Base-by-base conservation (phyloP, 352 stramenopile species). In the Pythium aristosporum region DNA sequence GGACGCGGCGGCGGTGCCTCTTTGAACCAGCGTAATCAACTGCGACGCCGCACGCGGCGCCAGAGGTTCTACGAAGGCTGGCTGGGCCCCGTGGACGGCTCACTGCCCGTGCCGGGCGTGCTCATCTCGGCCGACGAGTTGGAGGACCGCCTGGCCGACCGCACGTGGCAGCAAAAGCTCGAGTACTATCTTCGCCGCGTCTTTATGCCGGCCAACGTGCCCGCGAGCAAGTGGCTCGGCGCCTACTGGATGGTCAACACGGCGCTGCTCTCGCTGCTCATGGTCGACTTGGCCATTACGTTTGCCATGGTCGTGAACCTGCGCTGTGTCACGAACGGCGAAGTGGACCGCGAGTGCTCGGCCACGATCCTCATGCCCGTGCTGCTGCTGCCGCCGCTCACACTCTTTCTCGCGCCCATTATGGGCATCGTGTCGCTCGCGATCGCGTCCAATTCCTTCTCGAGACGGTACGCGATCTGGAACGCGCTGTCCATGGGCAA, bases 401-500 rank as follows among this genome's bases (percentile, higher is more conserved):
- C 82, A 42, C 69, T 94, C 10, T 66, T 94, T 12, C 47, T 91
- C 16, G 87, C 85, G 30, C 85, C 85, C 3, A 82, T 94, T 41
- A 80, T 85, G 72, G 85, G 85, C 18, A 90, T 92, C 51, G 68
- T 92, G 13, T 87, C 82, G 34, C 61, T 94, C 8, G 82, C 82
- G 36, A 73, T 92, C 16, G 85, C 78, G 9, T 94, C 82, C 1
- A 82, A 79, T 18, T 79, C 75, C 5, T 89, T 92, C 53, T 89
- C 75, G 30, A 77, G 85, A 21, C 79, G 81, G 0, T 94, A 84
- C 62, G 81, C 82, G 44, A 75, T 90, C 15, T 94, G 85, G 85
- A 94, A 94, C 59, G 73, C 77, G 41, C 75, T 90, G 1, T 94
- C 85, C n/a, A 89, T 91, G 72, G 57, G 82, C 39, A 94, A 83